Evolutionary conservation across 176 grass and related monocot species (phyloP).

Genomic region (Ensete glaucum): DNA sequence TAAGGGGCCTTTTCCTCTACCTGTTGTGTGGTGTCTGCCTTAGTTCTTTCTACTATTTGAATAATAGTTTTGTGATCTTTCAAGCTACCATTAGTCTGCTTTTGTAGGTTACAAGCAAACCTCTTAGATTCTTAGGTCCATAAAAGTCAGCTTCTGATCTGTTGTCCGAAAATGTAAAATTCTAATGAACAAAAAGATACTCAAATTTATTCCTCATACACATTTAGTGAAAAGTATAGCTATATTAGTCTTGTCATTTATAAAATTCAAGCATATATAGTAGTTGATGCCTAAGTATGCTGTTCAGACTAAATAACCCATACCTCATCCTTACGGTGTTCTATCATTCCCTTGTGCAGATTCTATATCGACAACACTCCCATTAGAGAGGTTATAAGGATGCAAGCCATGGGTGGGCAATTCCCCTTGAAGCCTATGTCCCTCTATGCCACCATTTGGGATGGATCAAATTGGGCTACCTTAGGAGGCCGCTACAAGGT

Average conservation of each 20-base stretch:
- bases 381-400: too few species aligned
- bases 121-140: background rate
- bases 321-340: background rate
- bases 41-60: background rate
- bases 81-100: background rate
- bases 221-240: background rate
- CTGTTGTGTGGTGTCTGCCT: too few species aligned
- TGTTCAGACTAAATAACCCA: too few species aligned
- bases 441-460: conserved; percentile 71
- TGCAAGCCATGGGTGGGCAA: conserved; percentile 37
- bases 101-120: background rate
- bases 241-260: background rate
- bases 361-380: too few species aligned
- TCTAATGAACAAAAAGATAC: background rate
- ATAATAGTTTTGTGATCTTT: background rate
- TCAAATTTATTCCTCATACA: background rate
- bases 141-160: background rate
- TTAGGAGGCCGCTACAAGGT: conserved; percentile 79
- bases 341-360: conserved; percentile 22
- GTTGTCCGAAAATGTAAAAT: background rate
- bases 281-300: too few species aligned
- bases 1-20: too few species aligned
- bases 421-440: conserved; percentile 88
- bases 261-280: too few species aligned
- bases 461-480: conserved; percentile 84